These are phyloP conservation scores for Colletotrichum truncatum DNA, from an alignment of 2,329 filamentous ascomycete genomes.

Conservation along the genomic window DNA sequence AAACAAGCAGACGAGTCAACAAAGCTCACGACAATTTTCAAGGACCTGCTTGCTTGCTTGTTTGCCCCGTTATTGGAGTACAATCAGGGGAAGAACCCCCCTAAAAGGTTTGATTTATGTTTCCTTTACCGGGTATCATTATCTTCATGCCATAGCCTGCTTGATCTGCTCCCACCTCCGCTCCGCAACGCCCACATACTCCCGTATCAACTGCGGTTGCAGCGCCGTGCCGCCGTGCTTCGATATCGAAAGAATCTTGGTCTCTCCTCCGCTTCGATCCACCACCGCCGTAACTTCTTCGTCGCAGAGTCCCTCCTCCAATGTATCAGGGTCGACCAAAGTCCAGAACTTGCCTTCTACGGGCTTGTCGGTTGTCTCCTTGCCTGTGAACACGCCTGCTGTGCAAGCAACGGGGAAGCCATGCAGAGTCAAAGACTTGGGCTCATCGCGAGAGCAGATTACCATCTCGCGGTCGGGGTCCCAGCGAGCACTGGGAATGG, in stretches of 20 bases:
- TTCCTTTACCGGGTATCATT: conserved; percentile 37
- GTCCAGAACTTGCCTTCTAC: conserved; percentile 72
- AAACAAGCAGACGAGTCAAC: neutral
- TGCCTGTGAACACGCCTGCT: conserved; percentile 79
- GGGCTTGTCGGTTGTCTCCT: conserved; percentile 57
- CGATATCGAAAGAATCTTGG: conserved; percentile 75
- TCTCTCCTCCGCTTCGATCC: conserved; percentile 64
- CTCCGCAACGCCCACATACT: conserved; percentile 67
- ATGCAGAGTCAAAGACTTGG: conserved; percentile 65
- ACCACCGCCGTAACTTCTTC: conserved; percentile 87
- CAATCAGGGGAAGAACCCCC: neutral
- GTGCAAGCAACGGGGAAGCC: conserved; percentile 80
- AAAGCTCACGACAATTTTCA: conserved; percentile 12
- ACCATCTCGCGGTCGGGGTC: conserved; percentile 83
- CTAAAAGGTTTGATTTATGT: neutral
- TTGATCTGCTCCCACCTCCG: conserved; percentile 68
- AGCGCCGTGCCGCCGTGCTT: conserved; percentile 83
- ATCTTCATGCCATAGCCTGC: conserved; percentile 49
- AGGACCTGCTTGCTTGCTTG: neutral
- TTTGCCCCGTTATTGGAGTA: neutral
- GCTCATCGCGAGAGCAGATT: conserved; percentile 73
- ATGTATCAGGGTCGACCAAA: conserved; percentile 85
- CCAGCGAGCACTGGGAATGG: conserved; percentile 82
- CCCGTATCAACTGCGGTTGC: conserved; percentile 68
- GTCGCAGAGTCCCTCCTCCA: conserved; percentile 86